These are phyloP conservation scores for Westerdykella sp. DNA, from an alignment of 2,329 filamentous ascomycete species.

Conservation along the genomic window DNA sequence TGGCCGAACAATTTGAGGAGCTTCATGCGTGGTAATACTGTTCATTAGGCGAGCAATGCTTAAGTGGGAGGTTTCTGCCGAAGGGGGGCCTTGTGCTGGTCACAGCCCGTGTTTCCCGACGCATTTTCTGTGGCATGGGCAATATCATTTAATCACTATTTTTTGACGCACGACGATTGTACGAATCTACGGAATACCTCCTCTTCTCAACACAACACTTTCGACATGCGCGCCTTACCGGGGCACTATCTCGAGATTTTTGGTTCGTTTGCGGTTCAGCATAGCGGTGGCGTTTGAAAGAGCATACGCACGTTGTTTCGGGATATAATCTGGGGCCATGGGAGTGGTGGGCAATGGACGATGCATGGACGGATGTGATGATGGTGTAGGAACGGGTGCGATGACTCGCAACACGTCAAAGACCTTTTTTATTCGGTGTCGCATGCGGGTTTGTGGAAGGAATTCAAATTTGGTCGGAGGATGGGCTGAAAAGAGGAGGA, in stretches of 20 bases:
- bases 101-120: conserved; percentile 15
- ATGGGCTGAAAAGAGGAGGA: conserved; percentile 3
- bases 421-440: conserved; percentile 7
- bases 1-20: conserved; percentile 27
- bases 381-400: conserved; percentile 3
- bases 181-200: conserved; percentile 19
- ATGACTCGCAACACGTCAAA: conserved; percentile 3
- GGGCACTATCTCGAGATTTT: conserved; percentile 5
- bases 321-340: conserved; percentile 8
- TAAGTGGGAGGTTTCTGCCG: conserved; percentile 3
- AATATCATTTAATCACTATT: conserved; percentile 26
- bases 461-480: conserved; percentile 5
- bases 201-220: conserved; percentile 20
- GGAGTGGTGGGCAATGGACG: conserved; percentile 7
- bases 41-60: conserved; percentile 6
- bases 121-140: conserved; percentile 8
- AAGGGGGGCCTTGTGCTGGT: conserved; percentile 25
- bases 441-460: conserved; percentile 9
- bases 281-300: conserved; percentile 25
- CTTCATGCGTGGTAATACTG: conserved; percentile 24
- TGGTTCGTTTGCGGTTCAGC: conserved; percentile 14
- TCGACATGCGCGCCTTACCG: conserved; percentile 6
- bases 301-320: conserved; percentile 10
- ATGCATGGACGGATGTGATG: conserved; percentile 8
- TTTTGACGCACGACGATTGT: conserved; percentile 23